A percentile compares a stretch with the other conserved stretches of the same genome.
Evolutionary conservation across 2,329 filamentous ascomycete species (phyloP).

Genomic region (Alternaria brassicicola): DNA sequence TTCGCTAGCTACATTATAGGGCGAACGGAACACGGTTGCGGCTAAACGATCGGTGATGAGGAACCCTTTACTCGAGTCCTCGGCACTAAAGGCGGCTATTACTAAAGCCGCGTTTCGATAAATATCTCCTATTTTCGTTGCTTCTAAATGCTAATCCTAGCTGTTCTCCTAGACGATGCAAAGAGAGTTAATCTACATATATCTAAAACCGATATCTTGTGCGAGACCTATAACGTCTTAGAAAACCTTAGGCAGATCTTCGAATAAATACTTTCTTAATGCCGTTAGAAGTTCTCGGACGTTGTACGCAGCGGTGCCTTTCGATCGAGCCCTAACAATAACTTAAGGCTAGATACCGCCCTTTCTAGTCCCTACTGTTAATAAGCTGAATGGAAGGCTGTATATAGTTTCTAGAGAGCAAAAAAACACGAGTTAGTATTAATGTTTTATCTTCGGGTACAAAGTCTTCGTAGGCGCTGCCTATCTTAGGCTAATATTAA

Average conservation of each 20-base stretch:
- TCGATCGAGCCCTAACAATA: background rate
- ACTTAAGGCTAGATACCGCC: background rate
- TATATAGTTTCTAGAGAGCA: accelerated
- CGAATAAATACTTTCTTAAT: background rate
- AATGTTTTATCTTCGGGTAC: accelerated
- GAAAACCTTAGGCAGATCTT: background rate
- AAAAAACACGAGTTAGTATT: background rate
- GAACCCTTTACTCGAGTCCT: background rate
- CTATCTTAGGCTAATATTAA: no score
- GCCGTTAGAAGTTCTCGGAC: accelerated
- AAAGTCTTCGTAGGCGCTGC: no score
- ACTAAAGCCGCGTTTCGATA: accelerated
- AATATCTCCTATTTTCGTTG: accelerated
- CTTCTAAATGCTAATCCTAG: accelerated
- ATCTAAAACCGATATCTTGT: accelerated
- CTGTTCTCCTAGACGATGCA: background rate
- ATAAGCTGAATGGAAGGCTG: accelerated
- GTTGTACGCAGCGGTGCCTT: background rate
- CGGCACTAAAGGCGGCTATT: background rate
- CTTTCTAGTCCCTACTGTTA: accelerated
- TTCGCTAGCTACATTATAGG: accelerated
- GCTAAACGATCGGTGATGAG: background rate
- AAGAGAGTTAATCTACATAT: background rate
- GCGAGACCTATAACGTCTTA: accelerated
- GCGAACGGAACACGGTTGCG: accelerated